phyloP scores from a whole-genome alignment of 495 filamentous ascomycete species.

The Aspergillus affinis region DNA sequence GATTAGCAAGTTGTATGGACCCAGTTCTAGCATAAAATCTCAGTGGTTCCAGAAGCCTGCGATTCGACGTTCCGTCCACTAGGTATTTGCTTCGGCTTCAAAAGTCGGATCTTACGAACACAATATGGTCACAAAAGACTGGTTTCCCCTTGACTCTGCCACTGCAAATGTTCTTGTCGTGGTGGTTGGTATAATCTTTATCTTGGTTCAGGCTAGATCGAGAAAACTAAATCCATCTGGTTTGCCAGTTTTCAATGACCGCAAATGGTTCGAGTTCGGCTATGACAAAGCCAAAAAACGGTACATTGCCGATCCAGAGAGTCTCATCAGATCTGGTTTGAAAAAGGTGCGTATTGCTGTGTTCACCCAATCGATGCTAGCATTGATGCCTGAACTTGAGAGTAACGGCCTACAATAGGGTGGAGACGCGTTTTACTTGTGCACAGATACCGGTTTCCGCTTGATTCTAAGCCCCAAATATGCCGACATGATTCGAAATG shows the following conservation, averaged over 20 bases:
- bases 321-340: not conserved
- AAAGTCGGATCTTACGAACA: too few species aligned
- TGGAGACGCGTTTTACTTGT: conserved; percentile 12
- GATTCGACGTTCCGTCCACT: too few species aligned
- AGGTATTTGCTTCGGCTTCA: too few species aligned
- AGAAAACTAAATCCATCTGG: conserved; percentile 4
- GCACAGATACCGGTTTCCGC: conserved; percentile 11
- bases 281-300: conserved; percentile 10
- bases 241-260: conserved; percentile 8
- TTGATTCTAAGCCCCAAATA: conserved; percentile 12
- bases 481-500: conserved; percentile 12
- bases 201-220: too few species aligned
- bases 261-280: conserved; percentile 13
- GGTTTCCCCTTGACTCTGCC: too few species aligned
- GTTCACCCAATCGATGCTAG: not conserved
- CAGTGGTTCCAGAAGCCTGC: too few species aligned
- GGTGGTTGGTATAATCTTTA: too few species aligned
- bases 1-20: too few species aligned
- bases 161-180: too few species aligned
- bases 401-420: not conserved
- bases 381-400: not conserved
- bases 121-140: too few species aligned
- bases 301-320: conserved; percentile 4
- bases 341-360: not conserved
- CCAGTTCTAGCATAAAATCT: too few species aligned